phyloP scores from a whole-genome alignment of 257 asterid genomes.

The Jaltomata sinuosa region DNA sequence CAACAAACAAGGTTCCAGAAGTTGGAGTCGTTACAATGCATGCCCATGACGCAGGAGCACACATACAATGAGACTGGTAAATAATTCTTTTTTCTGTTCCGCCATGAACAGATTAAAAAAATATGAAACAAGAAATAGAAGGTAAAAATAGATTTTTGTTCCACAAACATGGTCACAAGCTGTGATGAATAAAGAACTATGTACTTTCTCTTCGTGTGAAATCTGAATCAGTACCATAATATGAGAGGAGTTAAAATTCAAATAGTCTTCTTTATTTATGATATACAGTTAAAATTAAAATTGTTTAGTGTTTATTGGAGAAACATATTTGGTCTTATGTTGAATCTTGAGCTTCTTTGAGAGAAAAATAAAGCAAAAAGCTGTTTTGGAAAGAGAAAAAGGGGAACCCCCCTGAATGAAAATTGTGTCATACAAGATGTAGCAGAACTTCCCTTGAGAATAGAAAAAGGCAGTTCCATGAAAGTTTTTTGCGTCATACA shows the following conservation, averaged over 20 bases:
- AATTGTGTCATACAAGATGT: not conserved
- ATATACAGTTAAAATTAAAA: not conserved
- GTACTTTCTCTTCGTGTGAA: not conserved
- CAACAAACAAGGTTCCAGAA: not conserved
- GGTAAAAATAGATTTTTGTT: not conserved
- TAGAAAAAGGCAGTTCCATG: not conserved
- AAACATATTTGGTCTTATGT: not conserved
- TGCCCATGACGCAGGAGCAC: not conserved
- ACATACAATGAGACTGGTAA: not conserved
- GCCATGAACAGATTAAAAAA: not conserved
- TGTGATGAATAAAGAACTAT: not conserved
- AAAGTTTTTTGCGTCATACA: not conserved
- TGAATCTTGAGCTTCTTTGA: not conserved
- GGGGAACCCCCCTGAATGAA: not conserved
- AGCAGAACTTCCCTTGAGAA: not conserved
- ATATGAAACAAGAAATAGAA: not conserved
- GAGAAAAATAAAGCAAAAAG: not conserved
- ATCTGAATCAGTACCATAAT: not conserved
- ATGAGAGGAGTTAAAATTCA: not conserved
- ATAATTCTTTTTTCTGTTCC: not conserved
- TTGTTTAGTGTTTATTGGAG: not conserved
- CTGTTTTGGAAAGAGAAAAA: not conserved
- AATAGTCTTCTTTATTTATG: not conserved
- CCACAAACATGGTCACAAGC: not conserved
- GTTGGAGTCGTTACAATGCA: slow-evolving; percentile 1